Percentiles rank a stretch among this genome's conserved stretches.
Conservation (phyloP, 345 rosid species). For the Pistacia integerrima region DNA sequence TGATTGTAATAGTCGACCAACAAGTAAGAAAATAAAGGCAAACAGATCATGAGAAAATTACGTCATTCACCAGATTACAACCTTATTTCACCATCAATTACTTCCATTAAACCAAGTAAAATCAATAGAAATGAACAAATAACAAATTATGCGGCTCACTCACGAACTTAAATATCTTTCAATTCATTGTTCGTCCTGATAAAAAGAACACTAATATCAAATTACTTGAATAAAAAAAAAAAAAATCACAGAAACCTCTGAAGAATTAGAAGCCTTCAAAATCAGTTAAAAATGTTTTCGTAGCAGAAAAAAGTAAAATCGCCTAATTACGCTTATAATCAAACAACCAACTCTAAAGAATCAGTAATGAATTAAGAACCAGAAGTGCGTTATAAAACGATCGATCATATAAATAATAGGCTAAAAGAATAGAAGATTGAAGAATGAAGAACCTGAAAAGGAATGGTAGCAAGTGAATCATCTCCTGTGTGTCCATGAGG, state of each 20-base stretch:
- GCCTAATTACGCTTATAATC: not conserved
- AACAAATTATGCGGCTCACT: not conserved
- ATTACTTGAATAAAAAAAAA: no score
- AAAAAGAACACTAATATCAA: no score
- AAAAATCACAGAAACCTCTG: not conserved
- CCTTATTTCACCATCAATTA: not conserved
- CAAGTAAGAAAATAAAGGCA: not conserved
- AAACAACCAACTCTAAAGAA: not conserved
- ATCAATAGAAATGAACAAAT: no score
- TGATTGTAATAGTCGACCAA: not conserved
- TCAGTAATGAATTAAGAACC: not conserved
- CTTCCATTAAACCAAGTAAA: not conserved
- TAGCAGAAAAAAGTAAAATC: not conserved
- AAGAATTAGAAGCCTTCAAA: not conserved
- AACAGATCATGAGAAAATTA: not conserved
- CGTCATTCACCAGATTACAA: not conserved
- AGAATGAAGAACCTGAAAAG: conserved; percentile 50
- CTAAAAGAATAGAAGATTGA: not conserved
- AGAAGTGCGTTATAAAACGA: not conserved
- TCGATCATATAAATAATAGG: not conserved
- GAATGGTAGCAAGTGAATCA: conserved; percentile 43
- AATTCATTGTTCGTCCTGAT: no score
- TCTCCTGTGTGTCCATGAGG: conserved; percentile 51
- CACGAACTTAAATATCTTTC: not conserved
- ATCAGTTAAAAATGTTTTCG: not conserved